Percentiles rank a stretch among this genome's conserved stretches.
Evolutionary conservation across 768 basidiomycete genomes (phyloP).

Genomic region (Suillus cothurnatus): DNA sequence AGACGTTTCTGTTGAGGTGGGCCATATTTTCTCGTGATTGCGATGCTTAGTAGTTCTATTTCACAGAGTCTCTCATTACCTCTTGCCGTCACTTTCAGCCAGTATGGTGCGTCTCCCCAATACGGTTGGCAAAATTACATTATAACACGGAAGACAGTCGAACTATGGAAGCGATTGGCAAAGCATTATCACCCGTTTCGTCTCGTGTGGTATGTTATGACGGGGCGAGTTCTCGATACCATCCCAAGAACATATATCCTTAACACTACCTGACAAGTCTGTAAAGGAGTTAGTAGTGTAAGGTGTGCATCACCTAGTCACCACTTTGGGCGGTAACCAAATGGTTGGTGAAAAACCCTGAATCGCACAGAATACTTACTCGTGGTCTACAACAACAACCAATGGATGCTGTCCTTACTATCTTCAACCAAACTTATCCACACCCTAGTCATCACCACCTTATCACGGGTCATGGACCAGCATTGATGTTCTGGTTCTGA

Average conservation of each 20-base stretch:
- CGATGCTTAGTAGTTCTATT: conserved; percentile 7
- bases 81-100: conserved; percentile 53
- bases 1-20: background rate
- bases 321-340: too few relatives aligned
- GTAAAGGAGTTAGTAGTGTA: too few relatives aligned
- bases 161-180: conserved; percentile 50
- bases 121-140: background rate
- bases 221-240: conserved; percentile 50
- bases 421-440: too few relatives aligned
- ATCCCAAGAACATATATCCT: conserved; percentile 38
- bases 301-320: too few relatives aligned
- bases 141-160: conserved; percentile 35
- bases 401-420: too few relatives aligned
- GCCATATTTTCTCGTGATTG: background rate
- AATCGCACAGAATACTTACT: too few relatives aligned
- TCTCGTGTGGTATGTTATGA: conserved; percentile 48
- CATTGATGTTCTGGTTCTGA: too few relatives aligned
- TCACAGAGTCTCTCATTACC: conserved; percentile 55
- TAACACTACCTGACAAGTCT: conserved; percentile 9
- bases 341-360: too few relatives aligned
- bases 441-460: too few relatives aligned
- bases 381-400: too few relatives aligned
- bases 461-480: too few relatives aligned
- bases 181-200: conserved; percentile 62
- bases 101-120: conserved; percentile 46